Percentiles rank a stretch among this genome's conserved stretches.
Conservation (phyloP, 2,329 filamentous ascomycete species). For the Zasmidium cellare region DNA sequence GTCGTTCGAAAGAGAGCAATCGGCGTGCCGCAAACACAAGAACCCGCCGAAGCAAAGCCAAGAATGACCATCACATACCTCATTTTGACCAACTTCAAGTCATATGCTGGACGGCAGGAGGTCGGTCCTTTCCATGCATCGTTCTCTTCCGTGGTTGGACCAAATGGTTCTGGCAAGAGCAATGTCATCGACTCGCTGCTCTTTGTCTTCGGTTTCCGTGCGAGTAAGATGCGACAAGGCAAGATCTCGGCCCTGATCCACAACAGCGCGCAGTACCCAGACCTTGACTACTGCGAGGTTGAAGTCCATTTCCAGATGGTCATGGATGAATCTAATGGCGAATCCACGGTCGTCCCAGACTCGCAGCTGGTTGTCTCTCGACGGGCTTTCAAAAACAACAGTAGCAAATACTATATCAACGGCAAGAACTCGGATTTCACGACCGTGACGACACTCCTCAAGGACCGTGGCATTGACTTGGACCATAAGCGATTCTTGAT, state of each 20-base stretch:
- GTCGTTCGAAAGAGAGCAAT: conserved; percentile 80
- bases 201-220: conserved; percentile 98
- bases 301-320: conserved; percentile 96
- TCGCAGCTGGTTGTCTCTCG: conserved; percentile 86
- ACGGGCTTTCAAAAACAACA: conserved; percentile 95
- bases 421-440: conserved; percentile 88
- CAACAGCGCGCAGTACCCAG: conserved; percentile 84
- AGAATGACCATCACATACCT: conserved; percentile 92
- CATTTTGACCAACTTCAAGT: conserved; percentile 96
- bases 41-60: conserved; percentile 74
- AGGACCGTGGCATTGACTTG: conserved; percentile 85
- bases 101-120: conserved; percentile 91
- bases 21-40: conserved; percentile 62
- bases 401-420: conserved; percentile 98
- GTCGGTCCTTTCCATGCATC: conserved; percentile 96
- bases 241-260: conserved; percentile 98
- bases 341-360: conserved; percentile 74
- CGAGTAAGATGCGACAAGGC: conserved; percentile 98
- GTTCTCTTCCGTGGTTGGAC: conserved; percentile 96
- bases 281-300: conserved; percentile 90
- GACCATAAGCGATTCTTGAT: conserved; percentile 99
- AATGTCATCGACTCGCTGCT: conserved; percentile 98
- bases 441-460: conserved; percentile 80
- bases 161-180: conserved; percentile 96
- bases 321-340: conserved; percentile 78